These are phyloP conservation scores for Sphenostylis stenocarpa DNA, from an alignment of 306 rosid species.

Conservation along the genomic window DNA sequence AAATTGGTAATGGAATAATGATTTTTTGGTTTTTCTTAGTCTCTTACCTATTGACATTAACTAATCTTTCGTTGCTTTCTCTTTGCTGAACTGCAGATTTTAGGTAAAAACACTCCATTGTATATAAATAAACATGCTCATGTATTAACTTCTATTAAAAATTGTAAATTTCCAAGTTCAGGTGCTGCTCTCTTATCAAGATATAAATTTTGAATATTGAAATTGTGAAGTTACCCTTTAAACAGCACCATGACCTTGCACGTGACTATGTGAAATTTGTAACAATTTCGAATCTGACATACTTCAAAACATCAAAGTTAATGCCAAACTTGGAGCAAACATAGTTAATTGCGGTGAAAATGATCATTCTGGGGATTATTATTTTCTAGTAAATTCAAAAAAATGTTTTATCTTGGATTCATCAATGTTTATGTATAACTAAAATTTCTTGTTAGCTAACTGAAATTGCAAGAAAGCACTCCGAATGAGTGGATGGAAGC, in stretches of 20 bases:
- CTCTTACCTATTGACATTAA: not conserved
- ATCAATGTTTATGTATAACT: too few relatives aligned
- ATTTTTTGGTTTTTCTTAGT: not conserved
- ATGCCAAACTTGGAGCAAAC: not conserved
- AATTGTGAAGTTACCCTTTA: not conserved
- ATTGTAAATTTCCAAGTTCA: not conserved
- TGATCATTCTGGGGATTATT: too few relatives aligned
- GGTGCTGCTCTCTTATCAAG: too few relatives aligned
- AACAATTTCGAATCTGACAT: not conserved
- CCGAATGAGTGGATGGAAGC: too few relatives aligned
- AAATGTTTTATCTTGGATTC: too few relatives aligned
- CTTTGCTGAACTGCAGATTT: not conserved
- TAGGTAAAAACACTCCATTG: not conserved
- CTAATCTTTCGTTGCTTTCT: not conserved
- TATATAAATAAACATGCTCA: not conserved
- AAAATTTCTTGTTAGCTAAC: too few relatives aligned
- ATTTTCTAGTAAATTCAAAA: too few relatives aligned
- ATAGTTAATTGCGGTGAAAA: too few relatives aligned
- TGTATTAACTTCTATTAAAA: too few relatives aligned
- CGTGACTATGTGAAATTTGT: not conserved
- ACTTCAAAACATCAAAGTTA: not conserved
- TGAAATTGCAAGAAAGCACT: too few relatives aligned
- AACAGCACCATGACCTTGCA: too few relatives aligned
- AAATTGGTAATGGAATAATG: slow-evolving; percentile 16
- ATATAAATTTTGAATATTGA: too few relatives aligned